These are phyloP conservation scores for Chlorella vulgaris DNA, from an alignment of 139 green algal species.

Conservation along the genomic window DNA sequence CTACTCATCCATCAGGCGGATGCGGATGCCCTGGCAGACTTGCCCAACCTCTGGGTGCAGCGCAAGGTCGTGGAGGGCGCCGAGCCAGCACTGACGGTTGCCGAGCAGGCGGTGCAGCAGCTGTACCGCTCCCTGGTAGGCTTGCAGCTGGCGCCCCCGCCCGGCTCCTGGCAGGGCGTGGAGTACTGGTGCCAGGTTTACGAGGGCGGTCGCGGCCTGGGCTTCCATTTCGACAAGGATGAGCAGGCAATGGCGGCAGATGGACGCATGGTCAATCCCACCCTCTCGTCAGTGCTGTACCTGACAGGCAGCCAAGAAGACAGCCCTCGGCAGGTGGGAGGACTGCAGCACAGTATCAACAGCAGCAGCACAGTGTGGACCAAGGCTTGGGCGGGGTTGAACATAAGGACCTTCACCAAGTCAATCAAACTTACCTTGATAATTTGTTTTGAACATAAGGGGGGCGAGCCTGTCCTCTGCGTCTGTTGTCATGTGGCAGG, in stretches of 20 bases:
- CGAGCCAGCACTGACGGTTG: constrained; percentile 19
- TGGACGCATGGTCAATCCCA: constrained; percentile 55
- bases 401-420: too few species aligned
- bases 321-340: background rate
- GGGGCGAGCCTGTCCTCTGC: too few species aligned
- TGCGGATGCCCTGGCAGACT: constrained; percentile 18
- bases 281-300: constrained; percentile 69
- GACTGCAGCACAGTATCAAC: background rate
- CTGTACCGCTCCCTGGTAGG: constrained; percentile 35
- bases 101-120: constrained; percentile 24
- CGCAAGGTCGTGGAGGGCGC: constrained; percentile 15
- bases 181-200: constrained; percentile 77
- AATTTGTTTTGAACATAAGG: too few species aligned
- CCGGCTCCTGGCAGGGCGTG: constrained; percentile 41
- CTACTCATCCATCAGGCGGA: constrained; percentile 8
- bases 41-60: constrained; percentile 33
- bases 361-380: too few species aligned
- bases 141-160: background rate
- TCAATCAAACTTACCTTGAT: too few species aligned
- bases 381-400: too few species aligned
- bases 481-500: too few species aligned
- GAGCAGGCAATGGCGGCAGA: constrained; percentile 54
- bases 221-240: constrained; percentile 82
- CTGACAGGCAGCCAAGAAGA: constrained; percentile 46
- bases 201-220: constrained; percentile 60